phyloP scores from a whole-genome alignment of 2,329 filamentous ascomycete genomes.

The Plectosphaerella sp. region DNA sequence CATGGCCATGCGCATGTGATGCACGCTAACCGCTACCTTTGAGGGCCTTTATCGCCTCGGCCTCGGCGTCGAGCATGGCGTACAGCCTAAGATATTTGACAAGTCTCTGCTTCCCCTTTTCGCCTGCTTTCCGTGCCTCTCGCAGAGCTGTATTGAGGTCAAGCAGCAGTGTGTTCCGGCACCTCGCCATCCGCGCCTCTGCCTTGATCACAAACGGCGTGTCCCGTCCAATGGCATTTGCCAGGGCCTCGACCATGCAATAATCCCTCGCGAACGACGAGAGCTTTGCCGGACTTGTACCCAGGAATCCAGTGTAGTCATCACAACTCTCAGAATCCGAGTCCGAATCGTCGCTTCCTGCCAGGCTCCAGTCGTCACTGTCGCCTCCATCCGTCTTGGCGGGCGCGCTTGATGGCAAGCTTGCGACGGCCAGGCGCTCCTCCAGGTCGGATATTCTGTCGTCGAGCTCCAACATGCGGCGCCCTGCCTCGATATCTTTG shows the following conservation, averaged over 20 bases:
- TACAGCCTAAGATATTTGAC: constrained; percentile 51
- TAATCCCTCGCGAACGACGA: constrained; percentile 41
- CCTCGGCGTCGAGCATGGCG: constrained; percentile 44
- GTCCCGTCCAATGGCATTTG: constrained; percentile 39
- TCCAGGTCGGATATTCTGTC: constrained; percentile 61
- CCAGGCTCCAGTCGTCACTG: constrained; percentile 28
- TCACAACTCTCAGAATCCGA: constrained; percentile 22
- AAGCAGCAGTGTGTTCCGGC: constrained; percentile 52
- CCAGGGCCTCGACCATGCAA: constrained; percentile 33
- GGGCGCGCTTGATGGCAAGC: constrained; percentile 19
- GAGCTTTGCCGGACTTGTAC: constrained; percentile 43
- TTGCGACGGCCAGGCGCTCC: constrained; percentile 52
- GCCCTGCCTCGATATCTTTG: constrained; percentile 55
- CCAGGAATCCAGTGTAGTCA: constrained; percentile 26
- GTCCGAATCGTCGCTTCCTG: constrained; percentile 17
- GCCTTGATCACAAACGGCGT: constrained; percentile 46
- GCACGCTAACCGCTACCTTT: constrained; percentile 26
- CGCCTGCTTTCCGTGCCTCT: constrained; percentile 37
- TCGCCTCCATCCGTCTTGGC: constrained; percentile 24
- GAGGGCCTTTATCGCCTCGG: constrained; percentile 46
- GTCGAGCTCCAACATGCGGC: constrained; percentile 63
- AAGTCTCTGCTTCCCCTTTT: constrained; percentile 36
- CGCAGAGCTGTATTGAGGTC: constrained; percentile 48
- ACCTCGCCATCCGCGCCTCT: constrained; percentile 46
- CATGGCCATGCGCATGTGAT: background rate